Evolutionary conservation across 495 filamentous ascomycete genomes (phyloP).

Genomic region (Aspergillus leporis): DNA sequence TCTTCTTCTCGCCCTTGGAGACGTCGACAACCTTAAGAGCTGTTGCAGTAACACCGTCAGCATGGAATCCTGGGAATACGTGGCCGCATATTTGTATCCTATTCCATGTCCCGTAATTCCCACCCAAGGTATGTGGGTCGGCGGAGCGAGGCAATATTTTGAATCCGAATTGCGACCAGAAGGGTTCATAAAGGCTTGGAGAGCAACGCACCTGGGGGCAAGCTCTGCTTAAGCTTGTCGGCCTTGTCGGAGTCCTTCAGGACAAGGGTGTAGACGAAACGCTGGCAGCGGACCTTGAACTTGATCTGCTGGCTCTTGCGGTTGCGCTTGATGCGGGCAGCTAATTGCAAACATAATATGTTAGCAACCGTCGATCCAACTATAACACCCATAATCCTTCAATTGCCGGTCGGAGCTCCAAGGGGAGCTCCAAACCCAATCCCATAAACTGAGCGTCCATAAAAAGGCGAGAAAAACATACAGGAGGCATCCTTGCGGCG

Average conservation of each 20-base stretch:
- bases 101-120: not conserved
- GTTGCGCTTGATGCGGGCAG: constrained; percentile 97
- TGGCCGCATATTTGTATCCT: not conserved
- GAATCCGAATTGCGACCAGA: not conserved
- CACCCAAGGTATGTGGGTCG: not conserved
- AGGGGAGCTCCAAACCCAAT: constrained; percentile 5
- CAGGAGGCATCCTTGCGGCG: constrained; percentile 97
- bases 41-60: constrained; percentile 39
- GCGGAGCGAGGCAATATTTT: not conserved
- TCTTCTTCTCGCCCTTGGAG: constrained; percentile 73
- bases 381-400: not conserved
- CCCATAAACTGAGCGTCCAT: not conserved
- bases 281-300: constrained; percentile 99
- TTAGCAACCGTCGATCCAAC: constrained; percentile 14
- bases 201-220: constrained; percentile 80
- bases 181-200: not conserved
- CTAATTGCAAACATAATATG: constrained; percentile 44
- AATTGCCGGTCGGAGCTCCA: not conserved
- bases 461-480: constrained; percentile 47
- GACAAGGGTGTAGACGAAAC: constrained; percentile 93
- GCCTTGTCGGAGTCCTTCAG: constrained; percentile 98
- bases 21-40: constrained; percentile 76
- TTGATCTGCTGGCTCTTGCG: constrained; percentile 85
- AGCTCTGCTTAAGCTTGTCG: constrained; percentile 99
- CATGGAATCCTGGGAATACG: constrained; percentile 8